Evolutionary conservation across 352 stramenopile genomes (phyloP), one percentile per base, ranked within the genome.

Genomic region (Globisporangium mamillatum): DNA sequence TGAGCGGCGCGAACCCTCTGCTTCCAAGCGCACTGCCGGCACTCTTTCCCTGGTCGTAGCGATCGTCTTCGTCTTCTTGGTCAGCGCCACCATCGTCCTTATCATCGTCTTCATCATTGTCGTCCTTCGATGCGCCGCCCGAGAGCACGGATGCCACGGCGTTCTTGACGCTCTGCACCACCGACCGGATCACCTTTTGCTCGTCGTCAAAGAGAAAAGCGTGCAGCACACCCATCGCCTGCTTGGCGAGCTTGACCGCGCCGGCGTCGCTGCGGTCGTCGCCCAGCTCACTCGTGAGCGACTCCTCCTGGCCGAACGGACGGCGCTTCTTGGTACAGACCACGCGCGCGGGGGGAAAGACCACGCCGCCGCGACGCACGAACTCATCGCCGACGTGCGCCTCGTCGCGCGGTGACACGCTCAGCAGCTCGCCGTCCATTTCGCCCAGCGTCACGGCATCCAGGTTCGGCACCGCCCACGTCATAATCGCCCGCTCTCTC

Each of bases 381-480:
- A 90, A 93, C 52, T 78, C 82, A 67, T 91, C 84, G 36, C 83
- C 84, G 4, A 91, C 18, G 63, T 87, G 83, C 14, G 74, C 64
- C 46, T 88, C 75, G 58, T 92, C 83, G 16, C 77, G 71, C 14
- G 81, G 75, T 2, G 80, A 81, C 22, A 92, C 80, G 68, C 82
- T 91, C 71, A 90, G 86, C 44, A 94, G 75, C 75, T 92, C 84
- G 38, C 84, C 81, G 63, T 81, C 70, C 55, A 91, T 79, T 73
- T 94, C 86, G 10, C 86, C 86, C 20, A 94, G 75, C 71, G 86
- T 92, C 78, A 92, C 84, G 56, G 86, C 79, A 62, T 91, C 82
- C 29, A 63, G 60, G n/a, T 74, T 78, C 22, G 86, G 86, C 61
- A 90, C 74, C 9, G 81, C 67, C 86, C 86, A 93, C 67, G 77